phyloP scores from a whole-genome alignment of 2,329 filamentous ascomycete species.

The Nigrograna mackinnonii region DNA sequence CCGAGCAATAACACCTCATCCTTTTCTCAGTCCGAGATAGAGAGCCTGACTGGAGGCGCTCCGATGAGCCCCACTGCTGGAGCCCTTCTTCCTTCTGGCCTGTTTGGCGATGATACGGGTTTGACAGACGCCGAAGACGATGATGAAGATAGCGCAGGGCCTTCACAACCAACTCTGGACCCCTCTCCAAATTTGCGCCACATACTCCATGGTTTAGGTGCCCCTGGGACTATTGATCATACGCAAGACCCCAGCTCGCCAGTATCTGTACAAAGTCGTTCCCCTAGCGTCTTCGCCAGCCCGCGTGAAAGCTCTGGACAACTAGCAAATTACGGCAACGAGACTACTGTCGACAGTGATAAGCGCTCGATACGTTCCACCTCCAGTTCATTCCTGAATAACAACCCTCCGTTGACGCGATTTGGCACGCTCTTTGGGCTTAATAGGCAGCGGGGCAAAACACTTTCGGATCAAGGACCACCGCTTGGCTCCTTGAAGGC shows the following conservation, averaged over 20 bases:
- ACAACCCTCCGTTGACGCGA: constrained; percentile 52
- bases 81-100: constrained; percentile 70
- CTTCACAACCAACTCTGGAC: constrained; percentile 24
- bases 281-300: constrained; percentile 52
- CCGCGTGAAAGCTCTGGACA: constrained; percentile 51
- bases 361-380: constrained; percentile 50
- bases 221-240: constrained; percentile 38
- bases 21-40: constrained; percentile 65
- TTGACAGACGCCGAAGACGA: constrained; percentile 38
- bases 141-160: constrained; percentile 27
- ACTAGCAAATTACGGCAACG: constrained; percentile 43
- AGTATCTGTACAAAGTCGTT: constrained; percentile 45
- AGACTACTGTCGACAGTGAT: constrained; percentile 48
- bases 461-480: constrained; percentile 63
- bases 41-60: constrained; percentile 64
- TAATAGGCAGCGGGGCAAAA: constrained; percentile 66
- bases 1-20: constrained; percentile 25
- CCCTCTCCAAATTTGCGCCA: constrained; percentile 34
- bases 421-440: constrained; percentile 64
- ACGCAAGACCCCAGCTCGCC: constrained; percentile 47
- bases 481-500: constrained; percentile 70
- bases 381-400: constrained; percentile 53
- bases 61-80: constrained; percentile 79
- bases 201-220: constrained; percentile 46
- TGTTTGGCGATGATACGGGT: constrained; percentile 67